phyloP scores from a whole-genome alignment of 2,329 filamentous ascomycete genomes.

The Aplosporella prunicola region DNA sequence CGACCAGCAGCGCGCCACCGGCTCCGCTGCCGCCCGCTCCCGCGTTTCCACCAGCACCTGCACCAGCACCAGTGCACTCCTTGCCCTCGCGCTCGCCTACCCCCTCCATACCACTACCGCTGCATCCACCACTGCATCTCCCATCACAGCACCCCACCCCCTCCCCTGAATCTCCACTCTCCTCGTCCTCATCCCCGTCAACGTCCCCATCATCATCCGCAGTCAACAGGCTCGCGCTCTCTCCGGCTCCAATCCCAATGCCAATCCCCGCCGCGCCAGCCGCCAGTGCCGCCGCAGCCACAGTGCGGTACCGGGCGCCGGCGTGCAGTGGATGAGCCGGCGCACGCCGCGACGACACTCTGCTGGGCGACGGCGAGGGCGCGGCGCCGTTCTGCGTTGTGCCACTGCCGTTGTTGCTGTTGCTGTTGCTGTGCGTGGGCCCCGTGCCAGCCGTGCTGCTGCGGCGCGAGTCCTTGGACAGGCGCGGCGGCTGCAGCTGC shows the following conservation, averaged over 20 bases:
- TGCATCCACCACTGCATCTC: no score
- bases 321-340: constrained; percentile 32
- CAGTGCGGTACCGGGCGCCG: constrained; percentile 26
- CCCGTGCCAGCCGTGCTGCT: constrained; percentile 25
- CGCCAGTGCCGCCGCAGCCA: constrained; percentile 3
- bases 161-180: no score
- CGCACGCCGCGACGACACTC: constrained; percentile 15
- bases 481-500: constrained; percentile 24
- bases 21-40: constrained; percentile 15
- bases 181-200: no score
- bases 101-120: no score
- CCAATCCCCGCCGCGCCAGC: constrained; percentile 6
- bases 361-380: constrained; percentile 12
- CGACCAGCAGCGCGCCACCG: constrained; percentile 24
- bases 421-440: constrained; percentile 18
- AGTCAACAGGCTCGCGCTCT: constrained; percentile 11
- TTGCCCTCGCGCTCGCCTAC: no score
- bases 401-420: constrained; percentile 4
- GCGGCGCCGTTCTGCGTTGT: not conserved
- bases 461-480: constrained; percentile 25
- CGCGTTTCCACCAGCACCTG: constrained; percentile 11
- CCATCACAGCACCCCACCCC: no score
- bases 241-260: constrained; percentile 16
- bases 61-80: constrained; percentile 8
- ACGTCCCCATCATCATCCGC: no score